phyloP scores from a whole-genome alignment of 495 filamentous ascomycete genomes.

The Echria macrotheca region DNA sequence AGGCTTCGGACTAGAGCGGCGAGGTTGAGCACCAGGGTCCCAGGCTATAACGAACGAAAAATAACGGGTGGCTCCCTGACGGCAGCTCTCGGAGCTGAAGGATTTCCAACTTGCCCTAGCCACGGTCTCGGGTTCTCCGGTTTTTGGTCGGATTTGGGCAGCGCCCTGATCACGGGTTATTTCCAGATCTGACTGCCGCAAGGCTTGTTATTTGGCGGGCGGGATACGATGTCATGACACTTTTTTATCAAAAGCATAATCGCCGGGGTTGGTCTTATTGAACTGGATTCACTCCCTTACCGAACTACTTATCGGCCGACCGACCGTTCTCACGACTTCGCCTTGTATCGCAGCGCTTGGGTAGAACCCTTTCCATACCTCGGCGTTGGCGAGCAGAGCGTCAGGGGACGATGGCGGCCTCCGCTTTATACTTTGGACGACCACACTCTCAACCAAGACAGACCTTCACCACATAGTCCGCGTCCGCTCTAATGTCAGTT shows the following conservation, averaged over 20 bases:
- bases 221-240: slow-evolving; percentile 42
- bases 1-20: slow-evolving; percentile 58
- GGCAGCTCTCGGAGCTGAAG: too few species aligned
- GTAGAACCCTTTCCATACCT: too few species aligned
- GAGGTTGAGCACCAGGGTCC: slow-evolving; percentile 18
- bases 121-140: slow-evolving; percentile 22
- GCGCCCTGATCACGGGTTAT: slow-evolving; percentile 34
- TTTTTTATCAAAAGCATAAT: slow-evolving; percentile 37
- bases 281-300: slow-evolving; percentile 24
- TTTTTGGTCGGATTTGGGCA: slow-evolving; percentile 40
- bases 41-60: slow-evolving; percentile 29
- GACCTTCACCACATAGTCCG: slow-evolving; percentile 8
- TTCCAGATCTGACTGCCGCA: slow-evolving; percentile 56
- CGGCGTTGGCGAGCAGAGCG: neutral
- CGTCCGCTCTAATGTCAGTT: slow-evolving; percentile 11
- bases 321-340: slow-evolving; percentile 8
- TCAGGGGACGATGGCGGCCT: too few species aligned
- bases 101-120: slow-evolving; percentile 15
- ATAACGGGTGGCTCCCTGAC: too few species aligned
- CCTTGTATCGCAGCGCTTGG: neutral
- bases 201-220: slow-evolving; percentile 46
- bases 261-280: slow-evolving; percentile 31
- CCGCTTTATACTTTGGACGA: too few species aligned
- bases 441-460: too few species aligned
- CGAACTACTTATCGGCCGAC: slow-evolving; percentile 24